Conservation (phyloP, 768 basidiomycete species). For the Boletus rubropictus region DNA sequence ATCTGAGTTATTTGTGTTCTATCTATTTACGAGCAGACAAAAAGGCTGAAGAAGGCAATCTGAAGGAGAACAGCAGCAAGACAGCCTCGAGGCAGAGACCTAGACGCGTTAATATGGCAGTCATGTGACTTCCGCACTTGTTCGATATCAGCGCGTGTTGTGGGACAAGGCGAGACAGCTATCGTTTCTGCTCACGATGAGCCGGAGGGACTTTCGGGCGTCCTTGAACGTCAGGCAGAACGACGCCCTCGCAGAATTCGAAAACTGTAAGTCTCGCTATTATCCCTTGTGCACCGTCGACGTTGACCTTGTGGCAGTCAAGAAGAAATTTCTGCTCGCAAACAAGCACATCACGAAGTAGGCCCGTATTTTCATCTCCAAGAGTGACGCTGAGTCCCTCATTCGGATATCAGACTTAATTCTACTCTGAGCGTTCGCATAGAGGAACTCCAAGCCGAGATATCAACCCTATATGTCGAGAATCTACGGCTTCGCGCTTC, state of each 20-base stretch:
- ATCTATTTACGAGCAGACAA: slow-evolving; percentile 13
- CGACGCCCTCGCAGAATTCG: slow-evolving; percentile 78
- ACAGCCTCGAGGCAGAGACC: slow-evolving; percentile 25
- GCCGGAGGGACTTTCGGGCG: slow-evolving; percentile 30
- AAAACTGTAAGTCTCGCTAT: slow-evolving; percentile 57
- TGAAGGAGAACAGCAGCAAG: slow-evolving; percentile 24
- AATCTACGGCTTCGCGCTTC: slow-evolving; percentile 78
- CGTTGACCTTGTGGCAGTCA: slow-evolving; percentile 50
- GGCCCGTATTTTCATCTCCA: slow-evolving; percentile 15
- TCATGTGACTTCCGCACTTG: slow-evolving; percentile 27
- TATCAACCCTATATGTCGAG: slow-evolving; percentile 76
- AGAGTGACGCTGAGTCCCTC: slow-evolving; percentile 7
- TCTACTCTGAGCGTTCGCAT: slow-evolving; percentile 79
- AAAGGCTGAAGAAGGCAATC: slow-evolving; percentile 20
- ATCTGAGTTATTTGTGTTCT: slow-evolving; percentile 12
- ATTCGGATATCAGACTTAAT: slow-evolving; percentile 53
- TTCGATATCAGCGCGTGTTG: slow-evolving; percentile 35
- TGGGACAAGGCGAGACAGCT: slow-evolving; percentile 18
- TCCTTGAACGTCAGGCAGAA: slow-evolving; percentile 64
- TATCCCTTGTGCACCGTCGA: background rate
- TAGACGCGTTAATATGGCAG: slow-evolving; percentile 20
- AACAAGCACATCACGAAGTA: slow-evolving; percentile 92
- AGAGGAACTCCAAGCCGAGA: slow-evolving; percentile 78
- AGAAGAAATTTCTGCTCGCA: slow-evolving; percentile 87
- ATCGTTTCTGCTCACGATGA: slow-evolving; percentile 27